Base-by-base conservation (phyloP, 805 yeast genomes). In the Ogataea minuta region DNA sequence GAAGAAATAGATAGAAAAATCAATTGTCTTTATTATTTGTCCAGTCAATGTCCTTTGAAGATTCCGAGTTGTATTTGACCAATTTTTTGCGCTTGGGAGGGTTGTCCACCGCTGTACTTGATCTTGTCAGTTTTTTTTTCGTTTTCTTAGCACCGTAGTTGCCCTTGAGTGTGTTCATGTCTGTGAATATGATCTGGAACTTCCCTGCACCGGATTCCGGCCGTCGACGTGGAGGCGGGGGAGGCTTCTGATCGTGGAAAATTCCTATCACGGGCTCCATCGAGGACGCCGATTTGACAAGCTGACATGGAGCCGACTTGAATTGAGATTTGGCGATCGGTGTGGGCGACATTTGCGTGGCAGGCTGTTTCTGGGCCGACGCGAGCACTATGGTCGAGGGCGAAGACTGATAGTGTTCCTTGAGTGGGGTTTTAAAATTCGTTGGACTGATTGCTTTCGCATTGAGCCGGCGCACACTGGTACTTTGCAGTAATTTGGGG, bases 171-270 rank as follows among this genome's bases (percentile, higher is more conserved):
- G 57, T 54, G 31, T 53, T 54, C 51, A 69, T 66, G 48, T 70
- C 75, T 4, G 73, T 59, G 36, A 71, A 63, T 3, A 70, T 70
- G 42, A 71, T 70, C 51, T 71, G 76, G 49, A 71, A 71, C 51
- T 67, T 67, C 48, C 67, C 67, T 63, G 67, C 61, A 10, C 70
- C 44, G 4, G 17, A 12, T 23, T 33, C 37, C 8, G 28, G 32
- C 26, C 37, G 42, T 13, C 34, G 36, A 13, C 34, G 32, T 15
- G 37, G 37, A 6, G 33, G 33, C 16, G 33, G 37, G 19, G 45
- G 48, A 4, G 47, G 41, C 16, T 41, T 47, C 31, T 50, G 41
- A 28, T 58, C 59, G 17, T 50, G 45, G 41, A 60, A 60, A 10
- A 60, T 59, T 7, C 65, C 65, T 40, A 60, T 56, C 19, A 57